Base-by-base conservation (phyloP, 2,329 filamentous ascomycete genomes). In the Xylariaceae sp. region DNA sequence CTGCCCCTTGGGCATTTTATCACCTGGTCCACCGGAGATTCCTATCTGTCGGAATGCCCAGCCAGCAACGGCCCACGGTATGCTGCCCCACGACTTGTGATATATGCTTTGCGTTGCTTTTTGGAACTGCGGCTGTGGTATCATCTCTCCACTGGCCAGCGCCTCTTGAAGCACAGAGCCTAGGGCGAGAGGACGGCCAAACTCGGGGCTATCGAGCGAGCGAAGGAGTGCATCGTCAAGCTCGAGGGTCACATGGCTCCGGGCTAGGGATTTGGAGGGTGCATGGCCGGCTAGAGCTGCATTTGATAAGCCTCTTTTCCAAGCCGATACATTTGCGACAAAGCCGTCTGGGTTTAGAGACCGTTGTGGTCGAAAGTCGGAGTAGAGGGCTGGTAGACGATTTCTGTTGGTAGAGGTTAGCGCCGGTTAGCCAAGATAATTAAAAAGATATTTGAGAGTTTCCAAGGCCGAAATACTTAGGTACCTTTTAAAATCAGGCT, bases 301-400 rank as follows among this genome's bases (percentile, higher is more conserved):
- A 47, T 82, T 76, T n/a, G 82, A 79, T 40, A 96, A 78, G 2
- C 85, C 90, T 38, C 81, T 80, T 52, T 86, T 83, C 91, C 91
- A 96, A 47, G 90, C 89, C 6, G 80, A 73, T 40, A 90, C 76
- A 68, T 96, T 96, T 41, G 90, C 89, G 17, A 78, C 74, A 73
- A 90, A 96, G 63, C 90, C 90, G 68, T 95, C 90, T 1, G 90
- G 89, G 66, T 96, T 96, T 18, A 88, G 82, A 38, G 80, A 82
- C 62, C 80, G 80, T 60, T 93, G 90, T 5, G 82, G 72, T 36
- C 83, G 78, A 66, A 96, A 96, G 69, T 96, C 91, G 44, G 90
- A 92, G 73, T 95, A 96, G 42, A 96, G 83, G 5, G 90, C 92
- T 12, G 89, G 86, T 12, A 96, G 79, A 45, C 91, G 88, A 57